Evolutionary conservation across 495 filamentous ascomycete genomes (phyloP).

Genomic region (Podospora anserina): DNA sequence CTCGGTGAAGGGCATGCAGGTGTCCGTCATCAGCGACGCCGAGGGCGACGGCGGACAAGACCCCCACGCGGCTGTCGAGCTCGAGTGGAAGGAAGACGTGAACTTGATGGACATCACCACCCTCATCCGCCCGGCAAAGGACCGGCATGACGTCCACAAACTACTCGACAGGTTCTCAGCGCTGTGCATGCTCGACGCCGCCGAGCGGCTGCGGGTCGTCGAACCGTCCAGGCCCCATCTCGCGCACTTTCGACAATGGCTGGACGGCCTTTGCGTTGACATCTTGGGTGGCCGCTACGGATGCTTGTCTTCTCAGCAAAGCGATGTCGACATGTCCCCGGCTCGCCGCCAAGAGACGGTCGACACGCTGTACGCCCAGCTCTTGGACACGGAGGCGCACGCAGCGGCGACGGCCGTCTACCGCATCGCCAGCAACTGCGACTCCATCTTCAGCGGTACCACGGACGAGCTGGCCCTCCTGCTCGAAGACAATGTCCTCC

Average conservation of each 20-base stretch:
- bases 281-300: constrained; percentile 18
- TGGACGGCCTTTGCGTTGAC: constrained; percentile 22
- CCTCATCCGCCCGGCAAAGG: constrained; percentile 19
- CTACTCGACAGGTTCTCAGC: constrained; percentile 30
- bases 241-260: constrained; percentile 33
- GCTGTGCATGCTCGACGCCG: constrained; percentile 33
- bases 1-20: no score
- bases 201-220: constrained; percentile 19
- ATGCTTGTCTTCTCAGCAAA: constrained; percentile 19
- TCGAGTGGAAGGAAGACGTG: constrained; percentile 37
- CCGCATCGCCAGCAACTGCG: constrained; percentile 28
- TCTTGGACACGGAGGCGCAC: constrained; percentile 17
- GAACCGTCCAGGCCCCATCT: constrained; percentile 30
- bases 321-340: constrained; percentile 13
- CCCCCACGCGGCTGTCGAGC: constrained; percentile 29
- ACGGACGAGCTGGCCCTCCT: constrained; percentile 35
- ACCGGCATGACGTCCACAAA: constrained; percentile 10
- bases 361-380: constrained; percentile 18
- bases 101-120: constrained; percentile 31
- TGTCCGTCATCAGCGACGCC: no score
- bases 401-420: constrained; percentile 23
- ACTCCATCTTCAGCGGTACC: constrained; percentile 29
- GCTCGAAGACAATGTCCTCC: constrained; percentile 31
- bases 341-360: constrained; percentile 8
- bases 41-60: constrained; percentile 12